These are phyloP conservation scores for Sclerotiophoma versabilis DNA, from an alignment of 2,329 filamentous ascomycete genomes.

Conservation along the genomic window DNA sequence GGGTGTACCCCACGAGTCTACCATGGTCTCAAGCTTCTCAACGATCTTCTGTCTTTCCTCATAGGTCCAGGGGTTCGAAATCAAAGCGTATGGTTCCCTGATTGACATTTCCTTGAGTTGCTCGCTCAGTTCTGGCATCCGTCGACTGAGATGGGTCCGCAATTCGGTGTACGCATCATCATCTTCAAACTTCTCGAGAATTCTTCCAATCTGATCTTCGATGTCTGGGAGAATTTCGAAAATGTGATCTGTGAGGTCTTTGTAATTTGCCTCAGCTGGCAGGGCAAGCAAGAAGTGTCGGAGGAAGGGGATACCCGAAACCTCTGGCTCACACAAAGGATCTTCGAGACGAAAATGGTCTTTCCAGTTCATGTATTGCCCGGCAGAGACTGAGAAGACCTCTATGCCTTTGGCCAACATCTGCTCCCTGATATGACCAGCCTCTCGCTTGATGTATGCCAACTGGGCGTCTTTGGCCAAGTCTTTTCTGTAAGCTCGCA, in stretches of 20 bases:
- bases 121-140: no score
- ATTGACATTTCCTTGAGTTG: no score
- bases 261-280: slow-evolving; percentile 5
- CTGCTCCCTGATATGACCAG: neutral
- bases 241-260: slow-evolving; percentile 4
- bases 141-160: no score
- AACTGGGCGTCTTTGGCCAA: neutral
- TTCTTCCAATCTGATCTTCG: neutral
- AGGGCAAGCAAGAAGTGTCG: slow-evolving; percentile 7
- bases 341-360: neutral
- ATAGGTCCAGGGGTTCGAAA: no score
- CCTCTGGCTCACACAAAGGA: neutral
- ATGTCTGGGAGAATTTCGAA: slow-evolving; percentile 2
- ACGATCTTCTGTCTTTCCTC: no score
- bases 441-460: neutral
- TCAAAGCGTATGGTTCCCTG: no score
- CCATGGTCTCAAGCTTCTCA: no score
- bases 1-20: no score
- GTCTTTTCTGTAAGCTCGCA: no score
- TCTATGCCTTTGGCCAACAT: slow-evolving; percentile 15
- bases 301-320: slow-evolving; percentile 8
- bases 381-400: slow-evolving; percentile 10
- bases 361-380: neutral
- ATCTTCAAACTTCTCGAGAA: slow-evolving; percentile 4
- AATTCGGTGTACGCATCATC: no score